phyloP scores from a whole-genome alignment of 129 eudicot genomes.

The Solidago caesia region DNA sequence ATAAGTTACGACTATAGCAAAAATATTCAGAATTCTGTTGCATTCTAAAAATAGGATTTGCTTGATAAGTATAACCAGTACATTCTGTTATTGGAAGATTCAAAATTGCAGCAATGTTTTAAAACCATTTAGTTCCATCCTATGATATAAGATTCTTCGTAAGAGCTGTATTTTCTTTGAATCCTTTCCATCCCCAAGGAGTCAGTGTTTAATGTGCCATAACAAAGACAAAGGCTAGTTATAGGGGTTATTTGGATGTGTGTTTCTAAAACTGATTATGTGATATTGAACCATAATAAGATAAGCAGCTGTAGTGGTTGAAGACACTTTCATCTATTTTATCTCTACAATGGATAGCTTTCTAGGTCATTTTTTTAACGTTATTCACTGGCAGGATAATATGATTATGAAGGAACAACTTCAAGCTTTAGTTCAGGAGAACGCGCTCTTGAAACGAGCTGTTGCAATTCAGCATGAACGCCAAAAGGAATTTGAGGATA shows the following conservation, averaged over 20 bases:
- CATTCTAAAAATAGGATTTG: too few species aligned
- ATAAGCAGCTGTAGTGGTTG: not conserved
- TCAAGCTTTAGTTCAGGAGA: slow-evolving; percentile 76
- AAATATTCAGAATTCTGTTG: too few species aligned
- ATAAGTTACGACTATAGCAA: too few species aligned
- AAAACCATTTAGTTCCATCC: too few species aligned
- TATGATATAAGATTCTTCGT: too few species aligned
- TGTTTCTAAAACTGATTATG: not conserved
- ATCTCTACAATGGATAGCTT: not conserved
- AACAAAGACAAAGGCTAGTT: not conserved
- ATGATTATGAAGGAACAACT: slow-evolving; percentile 74
- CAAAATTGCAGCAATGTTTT: too few species aligned
- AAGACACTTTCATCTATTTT: not conserved
- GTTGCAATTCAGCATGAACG: slow-evolving; percentile 94
- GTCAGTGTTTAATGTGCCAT: not conserved
- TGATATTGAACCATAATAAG: not conserved
- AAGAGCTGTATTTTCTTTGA: too few species aligned
- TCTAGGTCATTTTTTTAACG: slow-evolving; percentile 1
- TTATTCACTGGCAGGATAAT: slow-evolving; percentile 56
- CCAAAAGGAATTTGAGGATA: slow-evolving; percentile 83
- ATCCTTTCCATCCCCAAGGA: too few species aligned
- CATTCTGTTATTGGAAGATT: too few species aligned
- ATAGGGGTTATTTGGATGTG: not conserved
- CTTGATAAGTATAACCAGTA: too few species aligned
- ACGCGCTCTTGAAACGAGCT: slow-evolving; percentile 76